Base-by-base conservation (phyloP, 805 yeast species). In the Alloascoidea hylecoeti region DNA sequence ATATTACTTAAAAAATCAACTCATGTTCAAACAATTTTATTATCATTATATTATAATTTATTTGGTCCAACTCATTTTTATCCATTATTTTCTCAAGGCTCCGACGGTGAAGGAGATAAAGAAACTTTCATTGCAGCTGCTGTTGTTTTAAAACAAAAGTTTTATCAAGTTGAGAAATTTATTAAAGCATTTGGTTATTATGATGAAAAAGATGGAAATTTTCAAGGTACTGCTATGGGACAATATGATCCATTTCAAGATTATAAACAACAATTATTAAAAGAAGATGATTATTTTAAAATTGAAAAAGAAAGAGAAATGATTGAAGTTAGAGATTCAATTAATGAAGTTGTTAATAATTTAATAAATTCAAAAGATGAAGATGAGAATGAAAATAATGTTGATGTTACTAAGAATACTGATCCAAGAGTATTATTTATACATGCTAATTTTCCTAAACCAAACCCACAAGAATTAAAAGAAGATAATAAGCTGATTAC, bases 41-140 rank as follows among this genome's bases (percentile, higher is more conserved):
- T 79, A 36, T 67, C 84, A 0, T 53, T 75, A 30, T 79, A 76
- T 54, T 79, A 79, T 55, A 78, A 78, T 47, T 58, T 72, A 38
- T 71, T 66, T 50, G 85, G 85, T 0, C 79, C 78, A 18, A 56
- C 64, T 5, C 60, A 67, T 40, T 78, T 66, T 51, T 78, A 75
- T 49, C 74, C 73, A 2, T 57, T 78, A 35, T 57, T 78, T 33
- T 61, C 78, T 2, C 75, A 74, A 52, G 78, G 79, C 23, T 65
- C 64, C 30, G 71, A 70, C 3, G 92, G 92, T n/a, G 84, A 78
- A 57, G 92, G 89, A 37, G 89, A 81, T 51, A 81, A 80, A 49
- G 89, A 80, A 46, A 78, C 89, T 0, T 77, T 78, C 42, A 61
- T 77, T 39, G 82, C 85, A 0, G 82, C 85, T 0, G 78, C 84